phyloP scores from a whole-genome alignment of 352 stramenopile species.

The Blastocystis sp. region DNA sequence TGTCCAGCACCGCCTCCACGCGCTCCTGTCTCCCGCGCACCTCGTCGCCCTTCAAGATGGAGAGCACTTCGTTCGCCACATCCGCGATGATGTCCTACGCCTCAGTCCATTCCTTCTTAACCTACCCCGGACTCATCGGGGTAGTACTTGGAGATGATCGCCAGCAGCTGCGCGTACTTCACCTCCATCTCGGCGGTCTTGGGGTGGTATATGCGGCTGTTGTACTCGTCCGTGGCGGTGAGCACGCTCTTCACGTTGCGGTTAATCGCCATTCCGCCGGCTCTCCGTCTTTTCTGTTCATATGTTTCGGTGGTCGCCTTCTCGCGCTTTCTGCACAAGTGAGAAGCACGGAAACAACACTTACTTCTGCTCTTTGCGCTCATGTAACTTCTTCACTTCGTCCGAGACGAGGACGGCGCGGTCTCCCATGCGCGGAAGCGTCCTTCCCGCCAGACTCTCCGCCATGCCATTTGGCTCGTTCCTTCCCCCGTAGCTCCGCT shows the following conservation, averaged over 20 bases:
- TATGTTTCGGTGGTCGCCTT: background rate
- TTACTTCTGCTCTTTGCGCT: conserved; percentile 29
- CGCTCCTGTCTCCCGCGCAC: conserved; percentile 80
- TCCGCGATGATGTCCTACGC: conserved; percentile 84
- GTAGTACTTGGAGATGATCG: conserved; percentile 26
- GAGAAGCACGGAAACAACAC: background rate
- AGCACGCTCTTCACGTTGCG: conserved; percentile 25
- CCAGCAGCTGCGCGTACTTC: conserved; percentile 84
- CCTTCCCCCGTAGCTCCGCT: background rate
- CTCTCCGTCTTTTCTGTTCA: conserved; percentile 46
- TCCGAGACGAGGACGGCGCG: conserved; percentile 8
- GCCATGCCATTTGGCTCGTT: conserved; percentile 63
- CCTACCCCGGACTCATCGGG: conserved; percentile 73
- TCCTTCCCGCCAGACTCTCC: conserved; percentile 50
- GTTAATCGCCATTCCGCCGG: conserved; percentile 12
- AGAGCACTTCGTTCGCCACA: conserved; percentile 85
- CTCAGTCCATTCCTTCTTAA: conserved; percentile 80
- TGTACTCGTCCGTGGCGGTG: conserved; percentile 22
- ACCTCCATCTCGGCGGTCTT: conserved; percentile 81
- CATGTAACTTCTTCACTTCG: conserved; percentile 57
- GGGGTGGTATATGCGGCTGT: conserved; percentile 80
- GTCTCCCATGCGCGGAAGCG: conserved; percentile 67
- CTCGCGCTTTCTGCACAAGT: conserved; percentile 19
- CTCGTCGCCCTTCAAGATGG: conserved; percentile 85
- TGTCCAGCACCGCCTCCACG: conserved; percentile 80